Evolutionary conservation across 768 basidiomycete genomes (phyloP).

Genomic region (Lactarius trivialis): DNA sequence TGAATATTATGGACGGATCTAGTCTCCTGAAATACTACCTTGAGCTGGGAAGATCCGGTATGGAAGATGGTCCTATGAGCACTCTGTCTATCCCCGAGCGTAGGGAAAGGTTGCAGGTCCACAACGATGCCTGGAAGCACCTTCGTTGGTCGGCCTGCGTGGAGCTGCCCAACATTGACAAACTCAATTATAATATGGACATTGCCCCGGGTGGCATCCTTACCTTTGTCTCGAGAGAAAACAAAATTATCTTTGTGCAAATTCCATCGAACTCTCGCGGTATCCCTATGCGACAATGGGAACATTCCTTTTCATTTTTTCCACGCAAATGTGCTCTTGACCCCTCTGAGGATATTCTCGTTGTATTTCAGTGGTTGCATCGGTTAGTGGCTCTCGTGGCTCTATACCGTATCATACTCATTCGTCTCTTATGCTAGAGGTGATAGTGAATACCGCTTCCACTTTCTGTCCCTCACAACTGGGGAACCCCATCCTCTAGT

Average conservation of each 20-base stretch:
- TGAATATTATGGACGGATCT: background rate
- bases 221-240: background rate
- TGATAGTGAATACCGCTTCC: background rate
- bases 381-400: background rate
- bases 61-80: conserved; percentile 4
- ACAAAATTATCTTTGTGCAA: conserved; percentile 2
- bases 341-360: conserved; percentile 8
- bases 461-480: conserved; percentile 11
- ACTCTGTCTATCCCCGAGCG: background rate
- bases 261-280: background rate
- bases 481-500: conserved; percentile 11
- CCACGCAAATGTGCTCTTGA: background rate
- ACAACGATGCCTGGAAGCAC: background rate
- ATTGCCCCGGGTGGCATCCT: conserved; percentile 6
- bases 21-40: conserved; percentile 8
- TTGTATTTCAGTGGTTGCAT: background rate
- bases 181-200: background rate
- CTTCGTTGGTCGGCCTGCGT: conserved; percentile 6
- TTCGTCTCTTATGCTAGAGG: background rate
- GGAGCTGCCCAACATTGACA: background rate
- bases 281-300: conserved; percentile 8
- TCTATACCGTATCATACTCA: background rate
- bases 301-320: conserved; percentile 5
- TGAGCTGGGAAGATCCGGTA: background rate
- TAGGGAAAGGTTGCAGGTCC: background rate